phyloP scores from a whole-genome alignment of 306 rosid species.

The Benincasa hispida region DNA sequence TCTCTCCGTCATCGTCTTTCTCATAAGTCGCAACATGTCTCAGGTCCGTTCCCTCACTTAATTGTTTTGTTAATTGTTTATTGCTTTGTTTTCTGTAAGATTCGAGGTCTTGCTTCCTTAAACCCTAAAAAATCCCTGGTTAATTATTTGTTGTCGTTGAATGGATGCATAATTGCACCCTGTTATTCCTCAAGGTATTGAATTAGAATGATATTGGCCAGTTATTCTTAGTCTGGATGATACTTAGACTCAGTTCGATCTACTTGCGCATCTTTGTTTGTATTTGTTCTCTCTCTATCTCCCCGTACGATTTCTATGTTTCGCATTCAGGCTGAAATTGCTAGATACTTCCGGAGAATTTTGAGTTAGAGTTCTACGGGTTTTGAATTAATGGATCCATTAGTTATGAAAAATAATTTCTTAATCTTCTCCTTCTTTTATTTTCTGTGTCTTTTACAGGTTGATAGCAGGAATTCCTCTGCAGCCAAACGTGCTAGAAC shows the following conservation, averaged over 20 bases:
- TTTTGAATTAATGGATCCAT: background rate
- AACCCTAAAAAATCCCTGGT: conserved; percentile 9
- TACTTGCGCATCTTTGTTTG: background rate
- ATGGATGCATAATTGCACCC: background rate
- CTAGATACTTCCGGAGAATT: background rate
- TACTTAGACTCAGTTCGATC: background rate
- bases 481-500: conserved; percentile 98
- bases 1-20: background rate
- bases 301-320: background rate
- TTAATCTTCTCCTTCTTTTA: background rate
- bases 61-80: background rate
- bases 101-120: background rate
- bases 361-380: background rate
- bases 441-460: conserved; percentile 26
- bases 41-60: conserved; percentile 23
- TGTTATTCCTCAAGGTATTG: background rate
- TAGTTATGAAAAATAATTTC: background rate
- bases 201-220: background rate
- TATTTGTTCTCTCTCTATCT: background rate
- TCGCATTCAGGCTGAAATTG: background rate
- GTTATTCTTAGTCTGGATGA: background rate
- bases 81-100: background rate
- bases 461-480: conserved; percentile 88
- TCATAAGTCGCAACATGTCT: conserved; percentile 25
- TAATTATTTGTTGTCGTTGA: background rate